Percentiles rank a stretch among this genome's conserved stretches.
Evolutionary conservation across 192 early-diverging fungal species (phyloP).

Genomic region (Spinellus fusiger): DNA sequence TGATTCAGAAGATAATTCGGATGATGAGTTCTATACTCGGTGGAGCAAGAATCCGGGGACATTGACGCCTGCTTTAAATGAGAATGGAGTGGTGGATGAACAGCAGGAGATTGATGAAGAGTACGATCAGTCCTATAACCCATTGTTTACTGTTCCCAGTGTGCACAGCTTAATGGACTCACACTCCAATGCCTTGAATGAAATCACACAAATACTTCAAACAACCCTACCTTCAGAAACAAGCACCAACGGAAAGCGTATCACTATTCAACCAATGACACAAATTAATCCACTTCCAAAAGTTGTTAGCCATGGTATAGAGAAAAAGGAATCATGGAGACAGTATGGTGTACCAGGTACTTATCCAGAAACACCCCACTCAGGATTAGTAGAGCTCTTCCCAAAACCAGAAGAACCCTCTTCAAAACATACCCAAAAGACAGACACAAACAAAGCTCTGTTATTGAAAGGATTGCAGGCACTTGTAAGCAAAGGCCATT

Average conservation of each 20-base stretch:
- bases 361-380: slow-evolving; percentile 19
- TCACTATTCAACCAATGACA: slow-evolving; percentile 1
- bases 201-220: slow-evolving; percentile 29
- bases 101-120: slow-evolving; percentile 34
- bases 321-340: background rate
- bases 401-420: background rate
- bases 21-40: slow-evolving; percentile 30
- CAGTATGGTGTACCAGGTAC: slow-evolving; percentile 16
- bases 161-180: slow-evolving; percentile 32
- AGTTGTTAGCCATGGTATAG: background rate
- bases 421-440: background rate
- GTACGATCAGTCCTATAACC: slow-evolving; percentile 35
- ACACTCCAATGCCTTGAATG: slow-evolving; percentile 18
- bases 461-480: slow-evolving; percentile 25
- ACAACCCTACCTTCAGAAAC: slow-evolving; percentile 12
- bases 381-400: background rate
- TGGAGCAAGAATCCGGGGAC: slow-evolving; percentile 31
- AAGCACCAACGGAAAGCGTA: background rate
- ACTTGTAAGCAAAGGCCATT: slow-evolving; percentile 17
- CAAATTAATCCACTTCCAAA: slow-evolving; percentile 24
- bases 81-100: background rate
- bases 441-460: slow-evolving; percentile 7
- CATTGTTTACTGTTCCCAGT: slow-evolving; percentile 33
- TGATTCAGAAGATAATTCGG: slow-evolving; percentile 14
- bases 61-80: slow-evolving; percentile 10